Evolutionary conservation across 2,329 filamentous ascomycete genomes (phyloP), one percentile per base, ranked within the genome.

Genomic region (Clonostachys chloroleuca): DNA sequence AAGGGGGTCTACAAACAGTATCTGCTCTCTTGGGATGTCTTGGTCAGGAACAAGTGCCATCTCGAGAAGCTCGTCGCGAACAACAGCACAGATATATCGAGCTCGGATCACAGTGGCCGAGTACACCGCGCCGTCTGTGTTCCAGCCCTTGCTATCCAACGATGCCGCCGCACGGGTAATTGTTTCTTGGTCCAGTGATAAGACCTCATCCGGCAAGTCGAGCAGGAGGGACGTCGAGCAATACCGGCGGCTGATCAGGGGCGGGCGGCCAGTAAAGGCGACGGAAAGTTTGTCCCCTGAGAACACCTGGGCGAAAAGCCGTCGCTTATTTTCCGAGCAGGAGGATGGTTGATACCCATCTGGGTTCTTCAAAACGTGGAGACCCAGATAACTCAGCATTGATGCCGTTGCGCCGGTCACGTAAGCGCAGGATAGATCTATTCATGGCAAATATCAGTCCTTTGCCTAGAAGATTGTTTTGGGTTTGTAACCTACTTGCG

Each of bases 191-290:
- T 58, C 54, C 6, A 59, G 55, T 17, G 62, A 60, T 17, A 68
- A 59, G 5, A 73, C 51, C 16, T 65, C 57, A 47, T 69, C 66
- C 18, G 50, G 55, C 14, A 73, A 47, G 47, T 73, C 69, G 5
- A 72, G 57, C 4, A 69, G 69, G 10, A 67, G 51, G 2, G 68
- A 62, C 5, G 68, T 68, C 3, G 66, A 65, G 13, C 62, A 53
- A 47, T 66, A 73, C 3, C 56, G 55, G 12, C 58, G 59, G 36
- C 60, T 61, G 18, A 72, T 47, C 1, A 70, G 56, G 0, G 68
- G 69, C 4, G 70, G 70, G 5, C 70, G 54, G 1, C 70, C 70
- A 2, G 69, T 70, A 36, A 74, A 69, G 2, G 67, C 63, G 7
- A 67, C 64, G 5, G 66, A 51, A 2, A 62, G 55, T 52, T 70